A percentile compares a stretch with the other conserved stretches of the same genome.
phyloP scores from a whole-genome alignment of 257 asterid species.

The Catharanthus roseus region DNA sequence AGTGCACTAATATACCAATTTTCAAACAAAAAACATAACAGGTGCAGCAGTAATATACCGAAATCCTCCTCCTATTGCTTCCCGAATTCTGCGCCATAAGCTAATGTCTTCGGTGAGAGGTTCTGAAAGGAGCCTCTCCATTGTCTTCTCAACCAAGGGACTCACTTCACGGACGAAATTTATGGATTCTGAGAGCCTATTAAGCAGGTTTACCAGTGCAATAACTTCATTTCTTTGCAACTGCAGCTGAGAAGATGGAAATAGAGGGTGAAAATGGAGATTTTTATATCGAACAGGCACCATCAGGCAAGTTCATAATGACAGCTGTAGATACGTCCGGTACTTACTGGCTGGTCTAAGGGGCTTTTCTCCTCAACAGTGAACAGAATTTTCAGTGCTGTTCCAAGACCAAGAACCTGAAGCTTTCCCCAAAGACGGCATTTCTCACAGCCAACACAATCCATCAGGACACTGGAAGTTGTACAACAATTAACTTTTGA shows the following conservation, averaged over 20 bases:
- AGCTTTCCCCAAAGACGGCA: slow-evolving; percentile 98
- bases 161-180: slow-evolving; percentile 63
- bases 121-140: slow-evolving; percentile 41
- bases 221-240: slow-evolving; percentile 92
- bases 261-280: not conserved
- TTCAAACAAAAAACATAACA: too few relatives aligned
- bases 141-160: slow-evolving; percentile 49
- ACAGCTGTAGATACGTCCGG: slow-evolving; percentile 9
- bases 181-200: slow-evolving; percentile 82
- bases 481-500: slow-evolving; percentile 9
- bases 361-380: slow-evolving; percentile 55
- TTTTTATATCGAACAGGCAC: not conserved
- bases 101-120: slow-evolving; percentile 29
- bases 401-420: slow-evolving; percentile 96
- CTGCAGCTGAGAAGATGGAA: slow-evolving; percentile 47
- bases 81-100: slow-evolving; percentile 36
- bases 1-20: too few relatives aligned
- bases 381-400: slow-evolving; percentile 86
- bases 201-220: slow-evolving; percentile 77
- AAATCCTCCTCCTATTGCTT: slow-evolving; percentile 23
- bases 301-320: not conserved
- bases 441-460: slow-evolving; percentile 95
- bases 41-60: slow-evolving; percentile 38
- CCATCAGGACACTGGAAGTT: slow-evolving; percentile 74
- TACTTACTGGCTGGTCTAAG: slow-evolving; percentile 56